Evolutionary conservation across 2,329 filamentous ascomycete genomes (phyloP).

Genomic region (Diaporthe vexans): DNA sequence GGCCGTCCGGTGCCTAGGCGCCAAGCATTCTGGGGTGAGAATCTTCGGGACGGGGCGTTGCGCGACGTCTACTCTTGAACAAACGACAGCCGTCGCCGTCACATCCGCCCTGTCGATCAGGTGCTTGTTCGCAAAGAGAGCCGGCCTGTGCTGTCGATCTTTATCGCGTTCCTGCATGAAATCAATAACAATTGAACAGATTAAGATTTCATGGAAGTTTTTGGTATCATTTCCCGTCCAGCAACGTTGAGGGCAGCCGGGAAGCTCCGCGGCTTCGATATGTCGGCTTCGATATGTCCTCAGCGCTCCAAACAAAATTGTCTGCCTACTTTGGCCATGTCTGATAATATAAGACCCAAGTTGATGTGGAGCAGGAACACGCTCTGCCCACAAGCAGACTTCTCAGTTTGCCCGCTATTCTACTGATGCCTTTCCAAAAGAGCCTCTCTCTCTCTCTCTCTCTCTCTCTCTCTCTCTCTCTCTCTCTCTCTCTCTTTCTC

Average conservation of each 20-base stretch:
- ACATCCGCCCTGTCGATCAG: conserved; percentile 1
- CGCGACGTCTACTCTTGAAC: background rate
- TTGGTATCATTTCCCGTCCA: background rate
- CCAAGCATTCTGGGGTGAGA: conserved; percentile 11
- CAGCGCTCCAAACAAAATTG: background rate
- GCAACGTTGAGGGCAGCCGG: background rate
- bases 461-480: background rate
- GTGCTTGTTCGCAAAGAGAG: background rate
- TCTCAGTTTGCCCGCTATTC: background rate
- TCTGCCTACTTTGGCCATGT: background rate
- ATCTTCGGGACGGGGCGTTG: conserved; percentile 22
- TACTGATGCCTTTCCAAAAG: background rate
- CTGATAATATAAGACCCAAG: background rate
- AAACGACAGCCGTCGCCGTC: conserved; percentile 9
- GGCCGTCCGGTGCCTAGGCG: conserved; percentile 3
- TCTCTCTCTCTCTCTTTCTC: background rate
- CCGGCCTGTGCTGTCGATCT: background rate
- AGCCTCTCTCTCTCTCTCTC: background rate
- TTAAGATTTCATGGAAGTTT: background rate
- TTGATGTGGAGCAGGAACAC: background rate
- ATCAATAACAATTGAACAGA: background rate
- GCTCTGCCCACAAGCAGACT: background rate
- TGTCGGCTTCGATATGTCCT: background rate
- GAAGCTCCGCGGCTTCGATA: background rate
- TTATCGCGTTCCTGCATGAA: background rate